Evolutionary conservation across 2,329 filamentous ascomycete species (phyloP).

Genomic region (Fusarium torreyae): DNA sequence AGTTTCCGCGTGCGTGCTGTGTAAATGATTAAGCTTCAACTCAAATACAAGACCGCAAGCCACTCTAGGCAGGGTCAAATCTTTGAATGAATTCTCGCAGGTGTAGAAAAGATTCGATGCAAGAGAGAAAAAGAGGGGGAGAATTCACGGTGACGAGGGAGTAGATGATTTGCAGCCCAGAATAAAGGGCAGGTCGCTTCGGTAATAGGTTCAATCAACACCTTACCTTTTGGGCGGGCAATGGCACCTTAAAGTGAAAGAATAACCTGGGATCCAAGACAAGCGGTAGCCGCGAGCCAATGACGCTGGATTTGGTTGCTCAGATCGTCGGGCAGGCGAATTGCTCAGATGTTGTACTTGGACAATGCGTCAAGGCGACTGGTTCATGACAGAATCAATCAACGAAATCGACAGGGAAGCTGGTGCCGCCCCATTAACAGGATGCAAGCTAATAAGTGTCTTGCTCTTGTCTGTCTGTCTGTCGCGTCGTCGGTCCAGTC

Average conservation of each 20-base stretch:
- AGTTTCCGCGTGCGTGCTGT: slow-evolving; percentile 25
- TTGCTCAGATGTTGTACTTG: slow-evolving; percentile 47
- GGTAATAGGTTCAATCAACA: slow-evolving; percentile 13
- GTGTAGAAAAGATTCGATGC: slow-evolving; percentile 10
- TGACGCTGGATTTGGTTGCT: slow-evolving; percentile 47
- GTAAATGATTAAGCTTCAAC: slow-evolving; percentile 35
- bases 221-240: slow-evolving; percentile 21
- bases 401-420: slow-evolving; percentile 30
- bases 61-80: slow-evolving; percentile 23
- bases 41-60: slow-evolving; percentile 20
- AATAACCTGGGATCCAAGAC: slow-evolving; percentile 36
- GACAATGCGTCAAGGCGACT: slow-evolving; percentile 38
- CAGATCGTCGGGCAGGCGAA: slow-evolving; percentile 48
- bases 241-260: slow-evolving; percentile 2
- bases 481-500: slow-evolving; percentile 19
- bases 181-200: slow-evolving; percentile 21
- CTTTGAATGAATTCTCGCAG: slow-evolving; percentile 14
- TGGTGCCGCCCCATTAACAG: slow-evolving; percentile 39
- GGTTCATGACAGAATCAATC: slow-evolving; percentile 28
- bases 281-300: slow-evolving; percentile 46
- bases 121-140: slow-evolving; percentile 9
- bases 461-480: not conserved
- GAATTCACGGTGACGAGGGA: slow-evolving; percentile 24
- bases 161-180: slow-evolving; percentile 33
- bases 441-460: not conserved